phyloP scores from a whole-genome alignment of 257 asterid species.

The Capsicum chinense region DNA sequence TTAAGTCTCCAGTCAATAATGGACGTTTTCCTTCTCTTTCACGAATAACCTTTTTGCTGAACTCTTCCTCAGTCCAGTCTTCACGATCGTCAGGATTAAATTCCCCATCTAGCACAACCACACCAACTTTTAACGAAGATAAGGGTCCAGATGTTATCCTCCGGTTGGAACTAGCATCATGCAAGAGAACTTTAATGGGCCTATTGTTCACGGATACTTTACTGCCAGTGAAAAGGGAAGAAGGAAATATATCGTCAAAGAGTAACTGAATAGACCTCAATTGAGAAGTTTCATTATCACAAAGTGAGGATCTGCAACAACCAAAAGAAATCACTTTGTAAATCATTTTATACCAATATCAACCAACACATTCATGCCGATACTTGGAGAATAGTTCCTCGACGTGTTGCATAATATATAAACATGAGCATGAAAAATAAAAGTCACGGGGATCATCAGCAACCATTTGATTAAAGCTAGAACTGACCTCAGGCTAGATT shows the following conservation, averaged over 20 bases:
- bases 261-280: constrained; percentile 57
- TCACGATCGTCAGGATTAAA: constrained; percentile 59
- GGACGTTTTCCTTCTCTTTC: constrained; percentile 89
- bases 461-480: not conserved
- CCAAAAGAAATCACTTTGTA: constrained; percentile 25
- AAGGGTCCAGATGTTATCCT: constrained; percentile 57
- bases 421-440: not conserved
- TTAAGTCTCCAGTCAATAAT: constrained; percentile 63
- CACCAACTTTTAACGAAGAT: constrained; percentile 55
- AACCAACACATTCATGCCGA: not conserved
- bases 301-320: constrained; percentile 46
- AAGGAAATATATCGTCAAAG: constrained; percentile 51
- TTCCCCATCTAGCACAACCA: constrained; percentile 83
- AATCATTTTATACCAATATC: constrained; percentile 3
- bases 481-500: constrained; percentile 53
- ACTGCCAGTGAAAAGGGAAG: constrained; percentile 63
- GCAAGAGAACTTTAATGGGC: constrained; percentile 49
- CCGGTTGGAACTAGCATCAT: constrained; percentile 47
- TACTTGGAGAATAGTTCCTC: not conserved
- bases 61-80: constrained; percentile 70
- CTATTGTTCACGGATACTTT: constrained; percentile 46
- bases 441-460: not conserved
- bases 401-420: not conserved
- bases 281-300: constrained; percentile 43
- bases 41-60: constrained; percentile 46